Evolutionary conservation across 2,329 filamentous ascomycete species (phyloP).

Genomic region (Aspergillus sp.): DNA sequence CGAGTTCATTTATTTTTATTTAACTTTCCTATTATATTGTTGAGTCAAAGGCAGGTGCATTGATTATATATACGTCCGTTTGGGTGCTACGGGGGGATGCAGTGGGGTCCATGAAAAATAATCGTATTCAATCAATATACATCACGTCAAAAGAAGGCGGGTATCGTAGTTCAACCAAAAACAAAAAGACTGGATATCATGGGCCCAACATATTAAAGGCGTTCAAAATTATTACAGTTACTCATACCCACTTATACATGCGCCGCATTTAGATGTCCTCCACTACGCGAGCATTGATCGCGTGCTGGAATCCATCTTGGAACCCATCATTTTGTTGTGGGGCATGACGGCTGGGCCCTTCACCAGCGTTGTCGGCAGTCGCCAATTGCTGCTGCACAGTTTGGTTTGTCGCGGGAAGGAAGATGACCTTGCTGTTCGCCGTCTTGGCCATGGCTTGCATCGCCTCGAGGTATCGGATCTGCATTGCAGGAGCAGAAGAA

Average conservation of each 20-base stretch:
- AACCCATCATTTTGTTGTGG: slow-evolving; percentile 59
- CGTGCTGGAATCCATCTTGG: slow-evolving; percentile 75
- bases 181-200: slow-evolving; percentile 6
- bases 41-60: not conserved
- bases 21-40: not conserved
- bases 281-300: slow-evolving; percentile 77
- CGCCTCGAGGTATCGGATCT: slow-evolving; percentile 95
- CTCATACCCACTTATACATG: not conserved
- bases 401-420: slow-evolving; percentile 68
- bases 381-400: slow-evolving; percentile 54
- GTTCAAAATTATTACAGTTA: slow-evolving; percentile 8
- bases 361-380: slow-evolving; percentile 52
- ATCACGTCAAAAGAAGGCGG: slow-evolving; percentile 25
- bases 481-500: slow-evolving; percentile 90
- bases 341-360: slow-evolving; percentile 55
- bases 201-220: slow-evolving; percentile 17
- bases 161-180: slow-evolving; percentile 32
- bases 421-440: slow-evolving; percentile 84
- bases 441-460: slow-evolving; percentile 99
- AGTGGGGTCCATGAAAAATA: not conserved
- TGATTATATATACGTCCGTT: not conserved
- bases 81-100: not conserved
- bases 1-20: not conserved
- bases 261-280: slow-evolving; percentile 71
- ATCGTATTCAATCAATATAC: not conserved